Evolutionary conservation across 495 filamentous ascomycete genomes (phyloP), one percentile per base, ranked within the genome.

Genomic region (Neurospora sp.): DNA sequence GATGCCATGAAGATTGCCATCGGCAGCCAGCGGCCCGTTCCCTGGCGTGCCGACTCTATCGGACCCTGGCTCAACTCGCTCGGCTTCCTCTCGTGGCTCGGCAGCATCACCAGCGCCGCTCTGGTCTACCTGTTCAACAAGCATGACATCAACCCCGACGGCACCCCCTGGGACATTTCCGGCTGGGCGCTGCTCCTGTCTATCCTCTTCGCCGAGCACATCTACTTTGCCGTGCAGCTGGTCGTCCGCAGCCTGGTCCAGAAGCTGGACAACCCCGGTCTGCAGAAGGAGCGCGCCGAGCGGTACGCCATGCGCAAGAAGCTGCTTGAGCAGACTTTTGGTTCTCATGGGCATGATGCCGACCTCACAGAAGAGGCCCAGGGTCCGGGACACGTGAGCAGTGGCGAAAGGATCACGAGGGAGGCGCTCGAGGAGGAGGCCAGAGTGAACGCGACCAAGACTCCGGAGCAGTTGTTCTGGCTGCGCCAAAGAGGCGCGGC

Each of bases 1-100:
- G 96, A 99, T 75, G 95, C 97, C 18, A 88, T 95, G 82, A 99
- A 99, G 79, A 99, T 99, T 75, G 94, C 94, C 76, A 84, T 93
- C 72, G 92, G 94, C 80, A 95, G 93, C 86, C 91, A 93, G 76
- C 88, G 96, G 11, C 96, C 96, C 1, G 92, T 91, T 14, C 96
- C 96, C 1, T 90, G 90, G 81, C 90, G 96, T 16, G 91, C 93
- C 3, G 96, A 98, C 80, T 94, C 92, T 4, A 99, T 99, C 76
- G 96, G 96, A 0, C 95, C 96, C 1, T 99, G 96, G 96, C 87
- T 99, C 12, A 91, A 94, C 72, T 90, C 91, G 20, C 86, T 99
- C 3, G 90, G 90, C 3, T 97, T 99, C 82, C 82, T 98, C 4
- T 90, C 94, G 12, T 99, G 96, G 96, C 85, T 97, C 6, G 96